These are phyloP conservation scores for Yamadazyma sp. DNA, from an alignment of 1,139 yeast species.

Conservation along the genomic window DNA sequence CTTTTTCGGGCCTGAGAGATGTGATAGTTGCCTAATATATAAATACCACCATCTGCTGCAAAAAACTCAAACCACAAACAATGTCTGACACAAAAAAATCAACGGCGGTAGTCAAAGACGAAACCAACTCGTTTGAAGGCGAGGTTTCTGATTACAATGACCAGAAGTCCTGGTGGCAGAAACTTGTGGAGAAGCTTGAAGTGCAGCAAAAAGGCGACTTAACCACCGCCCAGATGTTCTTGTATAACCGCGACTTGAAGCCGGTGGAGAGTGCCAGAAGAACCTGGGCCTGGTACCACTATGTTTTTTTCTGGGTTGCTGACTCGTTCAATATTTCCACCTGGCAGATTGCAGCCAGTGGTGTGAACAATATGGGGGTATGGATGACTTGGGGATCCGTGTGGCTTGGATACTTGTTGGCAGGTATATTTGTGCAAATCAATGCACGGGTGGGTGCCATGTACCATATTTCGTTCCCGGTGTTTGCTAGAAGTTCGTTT, in stretches of 20 bases:
- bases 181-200: constrained; percentile 16
- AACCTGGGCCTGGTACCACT: constrained; percentile 81
- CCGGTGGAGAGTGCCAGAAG: constrained; percentile 73
- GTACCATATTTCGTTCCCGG: constrained; percentile 79
- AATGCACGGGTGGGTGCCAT: constrained; percentile 72
- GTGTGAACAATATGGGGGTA: constrained; percentile 71
- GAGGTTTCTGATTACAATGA: constrained; percentile 16
- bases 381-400: constrained; percentile 89
- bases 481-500: constrained; percentile 68
- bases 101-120: constrained; percentile 8
- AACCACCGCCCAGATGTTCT: constrained; percentile 52
- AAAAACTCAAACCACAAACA: neutral
- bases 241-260: constrained; percentile 69
- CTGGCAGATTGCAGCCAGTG: constrained; percentile 89
- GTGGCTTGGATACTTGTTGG: constrained; percentile 67
- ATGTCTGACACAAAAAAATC: constrained; percentile 1
- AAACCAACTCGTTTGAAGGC: constrained; percentile 12
- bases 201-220: constrained; percentile 34
- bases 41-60: neutral
- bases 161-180: constrained; percentile 17
- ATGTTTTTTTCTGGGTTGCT: constrained; percentile 78
- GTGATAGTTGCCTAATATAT: neutral
- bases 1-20: neutral
- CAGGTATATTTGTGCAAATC: constrained; percentile 61
- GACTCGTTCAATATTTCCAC: constrained; percentile 87